A percentile compares a stretch with the other conserved stretches of the same genome.
phyloP scores from a whole-genome alignment of 805 yeast species.

The Candida golubevii region DNA sequence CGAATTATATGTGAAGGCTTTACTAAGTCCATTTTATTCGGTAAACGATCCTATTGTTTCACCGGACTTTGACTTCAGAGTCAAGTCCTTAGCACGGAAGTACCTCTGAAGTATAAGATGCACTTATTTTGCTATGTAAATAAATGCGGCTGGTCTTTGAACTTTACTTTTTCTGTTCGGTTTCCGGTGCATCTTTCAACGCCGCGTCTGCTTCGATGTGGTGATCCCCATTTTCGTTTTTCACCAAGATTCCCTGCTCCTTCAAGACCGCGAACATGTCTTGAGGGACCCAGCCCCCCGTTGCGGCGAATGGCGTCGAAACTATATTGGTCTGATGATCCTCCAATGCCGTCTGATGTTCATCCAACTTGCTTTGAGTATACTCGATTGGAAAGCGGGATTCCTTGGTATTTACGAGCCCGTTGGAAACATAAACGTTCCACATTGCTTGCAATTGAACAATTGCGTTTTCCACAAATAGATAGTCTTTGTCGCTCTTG shows the following conservation, averaged over 20 bases:
- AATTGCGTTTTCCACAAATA: slow-evolving; percentile 63
- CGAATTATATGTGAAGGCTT: slow-evolving; percentile 81
- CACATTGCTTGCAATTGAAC: slow-evolving; percentile 65
- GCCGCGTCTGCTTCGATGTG: slow-evolving; percentile 28
- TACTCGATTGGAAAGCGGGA: slow-evolving; percentile 55
- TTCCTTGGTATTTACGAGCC: slow-evolving; percentile 44
- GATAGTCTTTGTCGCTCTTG: slow-evolving; percentile 53
- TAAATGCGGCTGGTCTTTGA: too few species aligned
- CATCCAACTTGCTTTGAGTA: slow-evolving; percentile 54
- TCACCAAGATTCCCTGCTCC: slow-evolving; percentile 60
- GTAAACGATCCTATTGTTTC: slow-evolving; percentile 71
- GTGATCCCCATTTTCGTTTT: slow-evolving; percentile 47
- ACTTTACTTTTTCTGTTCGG: background rate
- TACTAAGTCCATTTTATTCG: slow-evolving; percentile 82
- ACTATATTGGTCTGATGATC: slow-evolving; percentile 65
- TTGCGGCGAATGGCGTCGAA: slow-evolving; percentile 77
- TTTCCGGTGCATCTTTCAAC: slow-evolving; percentile 17
- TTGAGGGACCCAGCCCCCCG: slow-evolving; percentile 95
- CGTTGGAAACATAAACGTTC: slow-evolving; percentile 59
- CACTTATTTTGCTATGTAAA: too few species aligned
- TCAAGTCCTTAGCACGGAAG: slow-evolving; percentile 68
- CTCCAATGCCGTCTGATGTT: slow-evolving; percentile 54
- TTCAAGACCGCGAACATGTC: slow-evolving; percentile 76
- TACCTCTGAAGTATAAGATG: slow-evolving; percentile 44
- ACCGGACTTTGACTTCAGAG: slow-evolving; percentile 69